Percentiles rank a stretch among this genome's conserved stretches.
Evolutionary conservation across 2,329 filamentous ascomycete species (phyloP).

Genomic region (Amauroascus niger): DNA sequence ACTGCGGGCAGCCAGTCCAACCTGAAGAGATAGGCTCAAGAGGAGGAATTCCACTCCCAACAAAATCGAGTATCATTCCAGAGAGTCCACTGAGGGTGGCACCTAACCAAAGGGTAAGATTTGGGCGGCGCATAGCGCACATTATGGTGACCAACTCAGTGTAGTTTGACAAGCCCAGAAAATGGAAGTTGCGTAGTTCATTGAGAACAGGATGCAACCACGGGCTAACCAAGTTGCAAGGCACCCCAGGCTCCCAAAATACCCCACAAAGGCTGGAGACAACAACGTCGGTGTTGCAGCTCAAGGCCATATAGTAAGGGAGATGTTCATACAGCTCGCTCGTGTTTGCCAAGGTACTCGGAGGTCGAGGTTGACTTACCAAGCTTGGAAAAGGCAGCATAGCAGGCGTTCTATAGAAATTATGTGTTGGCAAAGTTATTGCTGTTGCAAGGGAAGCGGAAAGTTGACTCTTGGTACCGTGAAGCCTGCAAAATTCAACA

Average conservation of each 20-base stretch:
- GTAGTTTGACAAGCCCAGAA: not conserved
- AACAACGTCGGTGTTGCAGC: not conserved
- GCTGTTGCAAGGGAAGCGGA: conserved; percentile 5
- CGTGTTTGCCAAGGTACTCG: not conserved
- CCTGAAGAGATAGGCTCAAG: not conserved
- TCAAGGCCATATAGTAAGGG: conserved; percentile 9
- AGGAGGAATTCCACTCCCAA: conserved; percentile 1
- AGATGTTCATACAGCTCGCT: conserved; percentile 1
- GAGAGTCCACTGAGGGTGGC: conserved; percentile 7
- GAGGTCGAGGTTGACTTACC: not conserved
- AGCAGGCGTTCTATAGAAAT: conserved; percentile 1
- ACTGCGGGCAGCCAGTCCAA: conserved; percentile 5
- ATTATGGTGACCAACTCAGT: conserved; percentile 6
- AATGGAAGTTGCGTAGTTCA: conserved; percentile 9
- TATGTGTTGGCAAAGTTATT: conserved; percentile 8
- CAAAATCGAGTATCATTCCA: not conserved
- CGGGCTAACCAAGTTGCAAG: conserved; percentile 7
- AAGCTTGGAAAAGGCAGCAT: not conserved
- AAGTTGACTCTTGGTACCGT: conserved; percentile 5
- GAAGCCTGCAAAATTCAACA: not conserved
- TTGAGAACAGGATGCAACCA: conserved; percentile 6
- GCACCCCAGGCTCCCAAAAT: conserved; percentile 8
- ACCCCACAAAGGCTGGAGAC: conserved; percentile 5
- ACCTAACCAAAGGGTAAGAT: conserved; percentile 4
- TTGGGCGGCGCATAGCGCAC: conserved; percentile 1